phyloP scores from a whole-genome alignment of 768 basidiomycete genomes.

The Mrakia gelida region DNA sequence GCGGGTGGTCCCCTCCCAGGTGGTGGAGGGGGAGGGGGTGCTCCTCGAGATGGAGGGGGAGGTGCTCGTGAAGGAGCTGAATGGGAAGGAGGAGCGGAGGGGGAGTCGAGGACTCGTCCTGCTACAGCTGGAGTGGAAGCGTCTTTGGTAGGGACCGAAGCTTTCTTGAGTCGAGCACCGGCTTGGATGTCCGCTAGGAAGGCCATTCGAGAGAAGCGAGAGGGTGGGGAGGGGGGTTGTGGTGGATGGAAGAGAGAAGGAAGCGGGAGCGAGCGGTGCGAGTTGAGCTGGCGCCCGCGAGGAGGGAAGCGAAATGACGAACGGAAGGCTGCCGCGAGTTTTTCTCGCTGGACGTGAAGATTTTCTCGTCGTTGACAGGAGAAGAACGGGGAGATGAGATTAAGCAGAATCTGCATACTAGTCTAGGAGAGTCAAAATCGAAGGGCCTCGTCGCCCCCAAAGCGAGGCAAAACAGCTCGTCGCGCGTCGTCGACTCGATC shows the following conservation, averaged over 20 bases:
- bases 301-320: background rate
- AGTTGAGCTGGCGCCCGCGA: background rate
- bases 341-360: no score
- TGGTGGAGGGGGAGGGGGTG: background rate
- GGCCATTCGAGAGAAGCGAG: slow-evolving; percentile 48
- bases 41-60: background rate
- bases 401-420: no score
- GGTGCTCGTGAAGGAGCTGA: slow-evolving; percentile 16
- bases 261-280: background rate
- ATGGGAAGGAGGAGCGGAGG: background rate
- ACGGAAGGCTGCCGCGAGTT: no score
- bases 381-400: no score
- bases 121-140: slow-evolving; percentile 66
- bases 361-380: no score
- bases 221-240: background rate
- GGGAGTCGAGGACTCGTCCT: slow-evolving; percentile 25
- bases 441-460: no score
- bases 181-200: slow-evolving; percentile 76
- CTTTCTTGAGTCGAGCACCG: slow-evolving; percentile 75
- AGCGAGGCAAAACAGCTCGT: no score
- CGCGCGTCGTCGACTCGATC: no score
- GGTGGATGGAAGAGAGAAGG: background rate
- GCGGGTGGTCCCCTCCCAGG: background rate
- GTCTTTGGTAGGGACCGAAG: slow-evolving; percentile 63
- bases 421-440: no score